These are phyloP conservation scores for Fusarium oxysporum DNA, from an alignment of 2,329 filamentous ascomycete species.

Conservation along the genomic window DNA sequence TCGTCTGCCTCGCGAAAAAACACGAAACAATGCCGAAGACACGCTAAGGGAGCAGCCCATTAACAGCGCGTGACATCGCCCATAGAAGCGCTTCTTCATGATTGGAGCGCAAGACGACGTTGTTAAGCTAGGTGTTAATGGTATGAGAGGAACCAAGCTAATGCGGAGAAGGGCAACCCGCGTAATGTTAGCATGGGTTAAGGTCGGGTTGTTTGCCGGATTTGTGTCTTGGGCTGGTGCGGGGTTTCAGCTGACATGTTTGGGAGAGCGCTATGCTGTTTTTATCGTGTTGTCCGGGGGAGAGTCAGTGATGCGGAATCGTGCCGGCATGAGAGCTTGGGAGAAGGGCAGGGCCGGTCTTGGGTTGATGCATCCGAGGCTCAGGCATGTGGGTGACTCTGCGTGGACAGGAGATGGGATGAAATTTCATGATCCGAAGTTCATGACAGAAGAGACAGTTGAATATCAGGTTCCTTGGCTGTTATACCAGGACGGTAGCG, in stretches of 20 bases:
- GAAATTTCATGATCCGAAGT: background rate
- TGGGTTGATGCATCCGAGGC: background rate
- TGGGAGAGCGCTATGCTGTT: background rate
- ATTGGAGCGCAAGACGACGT: conserved; percentile 10
- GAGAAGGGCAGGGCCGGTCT: background rate
- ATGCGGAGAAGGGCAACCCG: conserved; percentile 7
- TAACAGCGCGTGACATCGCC: conserved; percentile 9
- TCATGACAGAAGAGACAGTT: no score
- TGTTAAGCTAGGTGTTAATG: background rate
- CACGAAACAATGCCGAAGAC: background rate
- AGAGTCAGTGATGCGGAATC: background rate
- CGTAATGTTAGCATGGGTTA: background rate
- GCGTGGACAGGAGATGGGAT: background rate
- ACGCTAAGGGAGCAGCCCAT: conserved; percentile 1
- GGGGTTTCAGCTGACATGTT: conserved; percentile 13
- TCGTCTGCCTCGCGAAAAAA: background rate
- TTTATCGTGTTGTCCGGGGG: background rate
- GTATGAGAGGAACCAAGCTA: background rate
- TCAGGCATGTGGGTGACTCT: background rate
- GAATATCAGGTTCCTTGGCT: background rate
- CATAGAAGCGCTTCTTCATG: conserved; percentile 7
- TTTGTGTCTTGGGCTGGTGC: background rate
- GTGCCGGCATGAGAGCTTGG: background rate
- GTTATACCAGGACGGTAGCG: rapidly evolving
- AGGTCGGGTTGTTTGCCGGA: background rate